These are phyloP conservation scores for Meyerozyma elateridarum DNA, from an alignment of 1,139 yeast genomes.

Conservation along the genomic window DNA sequence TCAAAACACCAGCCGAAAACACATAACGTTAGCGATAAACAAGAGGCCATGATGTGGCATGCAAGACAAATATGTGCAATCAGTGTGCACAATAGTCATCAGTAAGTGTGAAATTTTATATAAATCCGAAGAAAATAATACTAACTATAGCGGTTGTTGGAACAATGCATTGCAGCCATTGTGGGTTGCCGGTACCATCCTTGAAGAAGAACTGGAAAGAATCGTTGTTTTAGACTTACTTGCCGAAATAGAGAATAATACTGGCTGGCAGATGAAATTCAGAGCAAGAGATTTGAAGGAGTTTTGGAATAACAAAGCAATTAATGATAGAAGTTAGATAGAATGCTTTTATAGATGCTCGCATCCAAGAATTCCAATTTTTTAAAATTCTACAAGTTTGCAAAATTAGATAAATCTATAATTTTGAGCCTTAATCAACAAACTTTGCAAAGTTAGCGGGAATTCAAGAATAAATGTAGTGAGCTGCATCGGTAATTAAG, in stretches of 20 bases:
- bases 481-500: no score
- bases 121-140: no score
- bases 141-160: conserved; percentile 30
- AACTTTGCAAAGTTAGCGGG: no score
- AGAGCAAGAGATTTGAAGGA: conserved; percentile 29
- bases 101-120: conserved; percentile 11
- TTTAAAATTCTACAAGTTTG: no score
- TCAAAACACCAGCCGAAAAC: conserved; percentile 35
- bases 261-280: conserved; percentile 38
- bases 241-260: conserved; percentile 25
- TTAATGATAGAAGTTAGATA: no score
- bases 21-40: conserved; percentile 15
- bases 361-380: no score
- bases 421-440: no score
- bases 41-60: conserved; percentile 32
- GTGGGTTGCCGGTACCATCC: conserved; percentile 35
- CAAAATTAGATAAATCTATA: no score
- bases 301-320: conserved; percentile 31
- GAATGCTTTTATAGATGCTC: no score
- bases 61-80: conserved; percentile 37
- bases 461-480: no score
- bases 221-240: conserved; percentile 27
- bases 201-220: conserved; percentile 31
- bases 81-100: conserved; percentile 30
- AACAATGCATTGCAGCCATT: conserved; percentile 36